phyloP scores from a whole-genome alignment of 2,329 filamentous ascomycete species.

The Aspergillus fischeri region DNA sequence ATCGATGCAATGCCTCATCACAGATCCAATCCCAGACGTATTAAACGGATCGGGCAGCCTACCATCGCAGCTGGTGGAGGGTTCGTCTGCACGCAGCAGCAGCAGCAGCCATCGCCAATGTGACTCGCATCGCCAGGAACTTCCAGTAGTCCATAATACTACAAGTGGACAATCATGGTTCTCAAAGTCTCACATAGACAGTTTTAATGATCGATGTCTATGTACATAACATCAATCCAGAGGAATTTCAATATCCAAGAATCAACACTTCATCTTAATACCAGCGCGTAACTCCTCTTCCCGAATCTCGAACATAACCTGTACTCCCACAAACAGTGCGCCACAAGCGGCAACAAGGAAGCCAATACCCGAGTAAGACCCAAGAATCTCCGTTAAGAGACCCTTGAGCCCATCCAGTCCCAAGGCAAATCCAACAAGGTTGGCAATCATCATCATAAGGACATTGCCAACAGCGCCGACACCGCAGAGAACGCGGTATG shows the following conservation, averaged over 20 bases:
- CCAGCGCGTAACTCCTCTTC: slow-evolving; percentile 80
- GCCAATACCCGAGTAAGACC: slow-evolving; percentile 67
- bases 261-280: slow-evolving; percentile 74
- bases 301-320: slow-evolving; percentile 95
- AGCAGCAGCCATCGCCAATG: background rate
- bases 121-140: background rate
- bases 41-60: background rate
- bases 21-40: background rate
- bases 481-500: slow-evolving; percentile 76
- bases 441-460: slow-evolving; percentile 93
- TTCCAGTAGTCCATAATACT: background rate
- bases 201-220: background rate
- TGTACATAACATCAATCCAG: background rate
- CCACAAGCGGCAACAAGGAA: slow-evolving; percentile 69
- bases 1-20: background rate
- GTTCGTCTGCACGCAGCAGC: background rate
- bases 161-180: background rate
- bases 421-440: slow-evolving; percentile 90
- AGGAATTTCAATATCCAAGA: background rate
- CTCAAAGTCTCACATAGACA: background rate
- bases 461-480: slow-evolving; percentile 78
- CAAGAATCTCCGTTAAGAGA: slow-evolving; percentile 70
- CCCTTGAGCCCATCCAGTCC: slow-evolving; percentile 81
- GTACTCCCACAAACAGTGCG: slow-evolving; percentile 77
- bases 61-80: too few relatives aligned